phyloP scores from a whole-genome alignment of 805 yeast species.

The Wickerhamiella hasegawae region DNA sequence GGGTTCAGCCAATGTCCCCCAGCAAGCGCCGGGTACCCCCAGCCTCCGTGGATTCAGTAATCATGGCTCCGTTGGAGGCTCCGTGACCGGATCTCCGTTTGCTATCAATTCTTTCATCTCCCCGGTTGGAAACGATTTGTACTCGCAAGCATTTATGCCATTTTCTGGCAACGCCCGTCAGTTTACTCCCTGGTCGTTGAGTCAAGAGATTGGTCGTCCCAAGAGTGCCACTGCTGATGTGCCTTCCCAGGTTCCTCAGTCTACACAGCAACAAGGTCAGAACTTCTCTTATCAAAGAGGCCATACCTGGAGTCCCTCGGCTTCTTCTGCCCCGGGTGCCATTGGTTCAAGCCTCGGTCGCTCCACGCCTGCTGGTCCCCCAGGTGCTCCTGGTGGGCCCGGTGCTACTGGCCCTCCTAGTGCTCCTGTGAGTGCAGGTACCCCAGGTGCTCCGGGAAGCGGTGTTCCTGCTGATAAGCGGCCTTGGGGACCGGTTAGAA shows the following conservation, averaged over 20 bases:
- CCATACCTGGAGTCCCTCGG: not conserved
- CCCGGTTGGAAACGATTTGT: constrained; percentile 8
- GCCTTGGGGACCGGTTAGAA: too few relatives aligned
- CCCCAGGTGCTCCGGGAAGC: too few relatives aligned
- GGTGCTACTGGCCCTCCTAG: too few relatives aligned
- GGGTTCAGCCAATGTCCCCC: not conserved
- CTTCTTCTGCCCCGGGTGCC: not conserved
- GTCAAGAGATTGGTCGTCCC: constrained; percentile 16
- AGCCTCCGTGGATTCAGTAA: too few relatives aligned
- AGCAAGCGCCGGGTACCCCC: not conserved
- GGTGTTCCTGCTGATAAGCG: too few relatives aligned
- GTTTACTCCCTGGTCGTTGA: constrained; percentile 14
- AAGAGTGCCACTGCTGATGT: constrained; percentile 14
- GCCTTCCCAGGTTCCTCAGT: too few relatives aligned
- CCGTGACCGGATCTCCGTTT: constrained; percentile 5
- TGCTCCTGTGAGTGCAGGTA: too few relatives aligned
- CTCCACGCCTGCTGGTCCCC: not conserved
- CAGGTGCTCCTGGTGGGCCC: too few relatives aligned
- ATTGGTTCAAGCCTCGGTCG: not conserved
- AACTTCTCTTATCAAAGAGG: too few relatives aligned
- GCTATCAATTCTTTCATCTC: constrained; percentile 4
- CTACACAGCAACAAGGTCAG: too few relatives aligned
- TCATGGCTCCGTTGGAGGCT: too few relatives aligned
- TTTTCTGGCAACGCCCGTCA: constrained; percentile 10
- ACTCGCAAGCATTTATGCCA: constrained; percentile 14